Conservation (phyloP, 164 flowering plant species). For the Vitis vinifera region ASM3070453v1 NC_081811.1:7854001-7854500, state of each 20-base stretch:
- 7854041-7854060: too few species aligned
- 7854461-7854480: conserved; percentile 72
- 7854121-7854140: conserved; percentile 73
- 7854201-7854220: conserved; percentile 86
- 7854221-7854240: conserved; percentile 95
- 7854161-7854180: conserved; percentile 50
- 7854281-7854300: conserved; percentile 48
- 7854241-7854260: conserved; percentile 89
- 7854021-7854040: background rate
- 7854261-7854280: conserved; percentile 98
- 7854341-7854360: conserved; percentile 65
- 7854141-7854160: conserved; percentile 74
- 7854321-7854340: conserved; percentile 74
- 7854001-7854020: background rate
- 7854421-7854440: conserved; percentile 89
- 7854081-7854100: conserved; percentile 83
- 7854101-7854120: conserved; percentile 81
- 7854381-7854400: conserved; percentile 89
- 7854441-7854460: conserved; percentile 91
- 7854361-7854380: conserved; percentile 83
- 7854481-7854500: conserved; percentile 23
- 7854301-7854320: conserved; percentile 47
- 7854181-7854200: conserved; percentile 50
- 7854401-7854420: conserved; percentile 87
- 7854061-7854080: conserved; percentile 60